Base-by-base conservation (phyloP, 2,329 filamentous ascomycete genomes). In the Cladosporium cucumerinum region DNA sequence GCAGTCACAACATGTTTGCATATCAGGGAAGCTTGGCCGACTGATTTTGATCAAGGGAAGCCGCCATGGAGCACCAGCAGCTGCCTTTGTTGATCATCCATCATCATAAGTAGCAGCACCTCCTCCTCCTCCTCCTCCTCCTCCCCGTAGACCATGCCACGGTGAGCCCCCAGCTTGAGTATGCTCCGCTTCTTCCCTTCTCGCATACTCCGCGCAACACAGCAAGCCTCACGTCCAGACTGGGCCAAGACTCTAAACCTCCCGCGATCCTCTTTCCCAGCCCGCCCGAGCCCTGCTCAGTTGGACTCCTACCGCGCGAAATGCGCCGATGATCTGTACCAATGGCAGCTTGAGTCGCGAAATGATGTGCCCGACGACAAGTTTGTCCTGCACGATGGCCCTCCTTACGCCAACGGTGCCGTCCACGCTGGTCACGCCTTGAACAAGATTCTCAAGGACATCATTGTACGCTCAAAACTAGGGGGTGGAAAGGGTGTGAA, bases 371-470 rank as follows among this genome's bases (percentile, higher is more conserved):
- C 76, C 34, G 78, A 85, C 39, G 78, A 86, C 51, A 82, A 84
- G 0, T 99, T 98, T 69, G 82, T 93, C 1, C 82, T 99, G 10
- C 95, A 98, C 75, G 95, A 99, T 87, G 95, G 95, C 0, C 95
- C 95, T 0, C 95, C 95, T 0, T 99, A 98, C 76, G 95, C 95
- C 68, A 99, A 99, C 79, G 95, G 95, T 16, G 86, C 85, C 52
- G 85, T 99, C 11, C 95, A 99, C 74, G 87, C 96, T 66, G 95
- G 95, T 2, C 95, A 99, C 82, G 93, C 95, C 39, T 82, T 99
- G 74, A 99, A 99, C 79, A 99, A 99, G 80, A 89, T 98, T 71
- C 83, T 97, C 66, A 99, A 99, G 81, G 95, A 99, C 78, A 91
- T 98, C 73, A 91, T 96, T 67, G 84, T 93, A 71, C 87, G 95